Conservation (phyloP, 192 early-diverging fungal species). For the Coemansia sp. region DNA sequence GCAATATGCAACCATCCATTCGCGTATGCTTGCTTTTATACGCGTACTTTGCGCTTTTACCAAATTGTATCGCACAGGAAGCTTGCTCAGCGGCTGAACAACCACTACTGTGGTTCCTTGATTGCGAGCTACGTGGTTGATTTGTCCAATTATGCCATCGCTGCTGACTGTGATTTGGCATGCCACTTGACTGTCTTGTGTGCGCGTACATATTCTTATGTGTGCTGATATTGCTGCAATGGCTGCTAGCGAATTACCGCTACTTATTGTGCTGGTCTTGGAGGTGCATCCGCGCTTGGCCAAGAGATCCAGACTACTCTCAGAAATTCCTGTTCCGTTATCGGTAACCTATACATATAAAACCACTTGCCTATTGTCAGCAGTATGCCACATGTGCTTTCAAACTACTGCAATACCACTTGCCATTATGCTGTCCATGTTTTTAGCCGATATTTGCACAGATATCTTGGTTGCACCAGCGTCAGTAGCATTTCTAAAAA, state of each 20-base stretch:
- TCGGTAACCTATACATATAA: constrained; percentile 13
- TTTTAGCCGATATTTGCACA: constrained; percentile 11
- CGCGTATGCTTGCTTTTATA: constrained; percentile 18
- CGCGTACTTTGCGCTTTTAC: constrained; percentile 23
- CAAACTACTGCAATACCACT: background rate
- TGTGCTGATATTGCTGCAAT: constrained; percentile 21
- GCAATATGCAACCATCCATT: constrained; percentile 24
- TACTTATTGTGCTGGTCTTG: background rate
- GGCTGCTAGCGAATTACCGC: constrained; percentile 29
- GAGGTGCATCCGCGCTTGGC: constrained; percentile 28
- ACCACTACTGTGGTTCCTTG: constrained; percentile 31
- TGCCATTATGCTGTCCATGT: constrained; percentile 32
- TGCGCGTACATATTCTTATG: constrained; percentile 28
- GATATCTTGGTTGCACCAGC: constrained; percentile 22
- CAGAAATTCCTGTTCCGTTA: constrained; percentile 22
- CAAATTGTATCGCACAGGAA: constrained; percentile 31
- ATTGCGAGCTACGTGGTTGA: constrained; percentile 17
- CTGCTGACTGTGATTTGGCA: constrained; percentile 20
- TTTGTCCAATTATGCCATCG: background rate
- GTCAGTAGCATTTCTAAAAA: constrained; percentile 18
- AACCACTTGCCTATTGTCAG: background rate
- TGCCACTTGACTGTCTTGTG: constrained; percentile 8
- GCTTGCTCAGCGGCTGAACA: constrained; percentile 29
- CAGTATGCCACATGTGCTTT: background rate
- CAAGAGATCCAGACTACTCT: constrained; percentile 12